Conservation (phyloP, 257 asterid genomes). For the Orobanche coerulescens region DNA sequence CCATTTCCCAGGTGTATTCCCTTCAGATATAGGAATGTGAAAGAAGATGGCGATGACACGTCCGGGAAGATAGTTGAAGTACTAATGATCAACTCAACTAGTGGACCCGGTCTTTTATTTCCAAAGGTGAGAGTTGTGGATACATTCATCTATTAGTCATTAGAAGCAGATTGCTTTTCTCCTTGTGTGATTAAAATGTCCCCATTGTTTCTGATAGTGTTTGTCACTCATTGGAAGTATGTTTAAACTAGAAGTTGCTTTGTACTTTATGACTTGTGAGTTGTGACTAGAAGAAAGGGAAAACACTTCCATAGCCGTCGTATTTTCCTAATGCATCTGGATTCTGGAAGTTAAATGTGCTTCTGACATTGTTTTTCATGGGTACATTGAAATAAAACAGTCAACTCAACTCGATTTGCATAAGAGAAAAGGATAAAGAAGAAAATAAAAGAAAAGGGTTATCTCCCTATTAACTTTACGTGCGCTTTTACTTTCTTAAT, state of each 20-base stretch:
- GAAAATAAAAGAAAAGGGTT: no score
- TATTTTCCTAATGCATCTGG: background rate
- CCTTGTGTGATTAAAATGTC: conserved; percentile 4
- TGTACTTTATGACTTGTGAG: background rate
- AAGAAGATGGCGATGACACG: conserved; percentile 36
- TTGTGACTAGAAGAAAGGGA: background rate
- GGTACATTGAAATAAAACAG: background rate
- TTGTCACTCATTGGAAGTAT: conserved; percentile 1
- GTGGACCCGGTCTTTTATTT: conserved; percentile 93
- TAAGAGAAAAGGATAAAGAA: background rate
- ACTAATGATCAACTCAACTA: conserved; percentile 78
- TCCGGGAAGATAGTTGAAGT: conserved; percentile 55
- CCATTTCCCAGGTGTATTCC: conserved; percentile 70
- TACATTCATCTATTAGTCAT: background rate
- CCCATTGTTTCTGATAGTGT: background rate
- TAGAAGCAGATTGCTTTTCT: conserved; percentile 7
- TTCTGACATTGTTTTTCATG: background rate
- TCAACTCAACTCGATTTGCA: background rate
- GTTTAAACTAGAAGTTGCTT: background rate
- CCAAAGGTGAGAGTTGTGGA: conserved; percentile 60
- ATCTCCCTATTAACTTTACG: background rate
- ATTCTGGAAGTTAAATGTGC: background rate
- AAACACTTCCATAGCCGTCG: background rate
- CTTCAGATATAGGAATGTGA: conserved; percentile 39
- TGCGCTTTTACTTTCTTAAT: background rate